Evolutionary conservation across 495 filamentous ascomycete genomes (phyloP), one percentile per base, ranked within the genome.

Genomic region (Parathielavia appendiculata): DNA sequence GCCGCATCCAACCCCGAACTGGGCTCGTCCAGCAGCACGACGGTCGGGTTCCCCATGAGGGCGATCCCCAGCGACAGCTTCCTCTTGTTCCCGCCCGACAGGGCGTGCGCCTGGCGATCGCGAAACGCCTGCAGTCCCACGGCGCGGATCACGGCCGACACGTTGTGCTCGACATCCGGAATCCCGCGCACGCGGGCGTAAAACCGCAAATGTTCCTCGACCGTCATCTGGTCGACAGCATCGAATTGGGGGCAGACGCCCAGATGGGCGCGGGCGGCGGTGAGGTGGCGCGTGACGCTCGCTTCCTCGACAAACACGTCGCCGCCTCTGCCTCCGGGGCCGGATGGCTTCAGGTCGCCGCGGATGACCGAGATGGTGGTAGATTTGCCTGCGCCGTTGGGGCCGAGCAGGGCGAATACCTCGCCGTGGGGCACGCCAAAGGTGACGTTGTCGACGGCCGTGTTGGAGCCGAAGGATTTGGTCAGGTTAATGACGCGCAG

Each of bases 381-480:
- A 5, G 83, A 86, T 66, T 96, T 96, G 48, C 91, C 91, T 1
- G 91, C 91, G 23, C 90, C 91, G 67, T 96, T 96, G 20, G 90
- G 89, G 7, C 91, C 91, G 6, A 96, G 81, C 1, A 95, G 80
- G 19, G 90, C 89, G 69, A 95, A 95, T 14, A 92, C 85, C 67
- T 93, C 86, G 54, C 86, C 84, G 48, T 81, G 83, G 36, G 82
- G 79, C 30, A 95, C 83, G 45, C 86, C 87, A 63, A 96, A 95
- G 12, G 86, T 86, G 47, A 95, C 78, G 63, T 95, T 84, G 50
- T 92, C 82, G 14, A 96, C 88, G 5, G 91, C 90, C 9, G 83
- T 81, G 64, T 76, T 73, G 54, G 80, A 79, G 14, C 84, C 83
- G 56, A 92, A 95, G 10, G 81, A 71, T 69, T 95, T 96, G 46